phyloP scores from a whole-genome alignment of 148 eudicot genomes.

The Rhododendron ferrugineum region DNA sequence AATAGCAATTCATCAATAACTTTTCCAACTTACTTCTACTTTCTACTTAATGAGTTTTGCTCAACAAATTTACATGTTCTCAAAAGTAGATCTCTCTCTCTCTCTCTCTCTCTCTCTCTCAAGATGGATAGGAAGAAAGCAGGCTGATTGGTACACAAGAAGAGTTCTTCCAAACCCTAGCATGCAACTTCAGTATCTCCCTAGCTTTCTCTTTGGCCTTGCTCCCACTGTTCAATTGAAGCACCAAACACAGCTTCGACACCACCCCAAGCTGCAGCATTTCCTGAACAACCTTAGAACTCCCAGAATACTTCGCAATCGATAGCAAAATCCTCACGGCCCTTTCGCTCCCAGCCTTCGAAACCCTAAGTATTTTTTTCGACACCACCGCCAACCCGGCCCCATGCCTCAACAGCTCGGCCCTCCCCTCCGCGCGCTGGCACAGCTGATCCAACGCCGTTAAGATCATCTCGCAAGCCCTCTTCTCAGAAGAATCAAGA shows the following conservation, averaged over 20 bases:
- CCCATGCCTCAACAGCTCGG: conserved; percentile 48
- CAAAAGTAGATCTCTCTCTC: neutral
- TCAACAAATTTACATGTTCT: neutral
- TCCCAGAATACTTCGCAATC: conserved; percentile 39
- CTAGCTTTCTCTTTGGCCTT: conserved; percentile 58
- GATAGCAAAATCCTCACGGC: conserved; percentile 50
- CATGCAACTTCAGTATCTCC: conserved; percentile 56
- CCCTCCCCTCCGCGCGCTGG: conserved; percentile 68
- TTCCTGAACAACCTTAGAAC: conserved; percentile 35
- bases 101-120: neutral
- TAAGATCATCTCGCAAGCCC: conserved; percentile 45
- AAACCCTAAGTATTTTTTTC: conserved; percentile 67
- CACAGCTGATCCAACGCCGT: conserved; percentile 46
- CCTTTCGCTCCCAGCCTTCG: conserved; percentile 43
- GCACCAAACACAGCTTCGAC: conserved; percentile 59
- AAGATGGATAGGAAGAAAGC: conserved; percentile 18
- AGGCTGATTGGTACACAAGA: conserved; percentile 36
- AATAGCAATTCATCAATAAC: too few species aligned
- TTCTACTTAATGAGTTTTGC: too few species aligned
- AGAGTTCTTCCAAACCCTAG: conserved; percentile 54
- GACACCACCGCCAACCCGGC: conserved; percentile 72
- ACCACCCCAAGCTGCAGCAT: conserved; percentile 74
- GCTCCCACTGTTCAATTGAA: conserved; percentile 65
- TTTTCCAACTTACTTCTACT: too few species aligned
- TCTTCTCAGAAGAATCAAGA: conserved; percentile 28